phyloP scores from a whole-genome alignment of 2,329 filamentous ascomycete genomes.

The Alternaria triticina region DNA sequence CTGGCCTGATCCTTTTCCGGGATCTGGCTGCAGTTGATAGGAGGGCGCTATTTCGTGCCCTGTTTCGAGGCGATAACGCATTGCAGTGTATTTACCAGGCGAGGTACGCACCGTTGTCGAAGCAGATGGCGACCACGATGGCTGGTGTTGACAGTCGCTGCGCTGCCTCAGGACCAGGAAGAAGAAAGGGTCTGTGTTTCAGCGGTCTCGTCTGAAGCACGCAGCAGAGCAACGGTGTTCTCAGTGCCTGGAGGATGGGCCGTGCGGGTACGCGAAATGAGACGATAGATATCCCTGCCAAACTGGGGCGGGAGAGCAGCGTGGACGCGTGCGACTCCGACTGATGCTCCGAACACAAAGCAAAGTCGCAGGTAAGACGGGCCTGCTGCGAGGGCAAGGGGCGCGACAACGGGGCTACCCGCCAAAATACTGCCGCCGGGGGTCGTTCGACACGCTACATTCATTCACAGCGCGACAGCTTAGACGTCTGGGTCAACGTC shows the following conservation, averaged over 20 bases:
- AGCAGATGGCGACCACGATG: not conserved
- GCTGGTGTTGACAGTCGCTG: not conserved
- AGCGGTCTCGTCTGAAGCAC: slow-evolving; percentile 5
- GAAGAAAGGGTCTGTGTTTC: slow-evolving; percentile 12
- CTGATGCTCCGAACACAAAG: slow-evolving; percentile 1
- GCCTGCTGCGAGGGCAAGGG: not conserved
- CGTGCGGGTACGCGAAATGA: slow-evolving; percentile 14
- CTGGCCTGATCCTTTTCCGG: not conserved
- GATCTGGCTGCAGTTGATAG: not conserved
- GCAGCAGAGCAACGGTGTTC: not conserved
- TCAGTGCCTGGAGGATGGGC: slow-evolving; percentile 4
- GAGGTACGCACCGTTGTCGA: not conserved
- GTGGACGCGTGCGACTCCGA: not conserved
- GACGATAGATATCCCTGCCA: slow-evolving; percentile 7
- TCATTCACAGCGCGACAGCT: not conserved
- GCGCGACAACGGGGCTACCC: not conserved
- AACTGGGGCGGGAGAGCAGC: not conserved
- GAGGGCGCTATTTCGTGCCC: not conserved
- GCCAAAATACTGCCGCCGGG: not conserved
- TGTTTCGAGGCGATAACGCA: slow-evolving; percentile 5
- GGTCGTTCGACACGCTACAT: not conserved
- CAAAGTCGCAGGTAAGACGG: not conserved
- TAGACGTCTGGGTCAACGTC: not conserved
- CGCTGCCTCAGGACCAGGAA: slow-evolving; percentile 8
- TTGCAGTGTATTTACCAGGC: not conserved